Conservation (phyloP, 169 alveolate genomes). For the Babesia bigemina region DNA sequence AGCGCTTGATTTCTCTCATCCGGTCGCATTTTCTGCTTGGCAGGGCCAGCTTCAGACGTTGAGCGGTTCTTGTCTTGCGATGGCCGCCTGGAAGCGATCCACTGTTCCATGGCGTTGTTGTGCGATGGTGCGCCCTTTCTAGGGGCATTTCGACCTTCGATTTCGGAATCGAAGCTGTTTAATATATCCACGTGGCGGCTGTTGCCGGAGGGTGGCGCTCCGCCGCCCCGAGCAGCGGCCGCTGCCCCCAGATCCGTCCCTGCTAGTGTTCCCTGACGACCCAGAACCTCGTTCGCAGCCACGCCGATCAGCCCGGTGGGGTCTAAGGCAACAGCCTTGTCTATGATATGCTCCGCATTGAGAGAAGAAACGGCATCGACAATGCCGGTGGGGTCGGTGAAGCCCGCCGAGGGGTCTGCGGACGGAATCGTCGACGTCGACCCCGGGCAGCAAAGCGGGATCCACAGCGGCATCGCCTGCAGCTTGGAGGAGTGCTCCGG, state of each 20-base stretch:
- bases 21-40: background rate
- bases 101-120: background rate
- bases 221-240: background rate
- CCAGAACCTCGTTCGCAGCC: slow-evolving; percentile 8
- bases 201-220: background rate
- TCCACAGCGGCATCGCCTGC: slow-evolving; percentile 54
- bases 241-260: too few relatives aligned
- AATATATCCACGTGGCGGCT: background rate
- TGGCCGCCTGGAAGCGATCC: background rate
- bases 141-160: too few relatives aligned
- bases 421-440: background rate
- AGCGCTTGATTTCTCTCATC: too few relatives aligned
- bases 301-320: slow-evolving; percentile 26
- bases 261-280: background rate
- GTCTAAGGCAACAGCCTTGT: slow-evolving; percentile 15
- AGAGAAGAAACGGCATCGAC: slow-evolving; percentile 14
- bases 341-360: slow-evolving; percentile 5
- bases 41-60: background rate
- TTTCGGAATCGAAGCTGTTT: too few relatives aligned
- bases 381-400: slow-evolving; percentile 10
- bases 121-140: background rate
- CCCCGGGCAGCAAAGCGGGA: slow-evolving; percentile 32
- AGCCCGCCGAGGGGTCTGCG: slow-evolving; percentile 54
- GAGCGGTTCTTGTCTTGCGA: background rate
- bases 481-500: slow-evolving; percentile 42